Evolutionary conservation across 2,329 filamentous ascomycete genomes (phyloP).

Genomic region (Trichoderma sp.): DNA sequence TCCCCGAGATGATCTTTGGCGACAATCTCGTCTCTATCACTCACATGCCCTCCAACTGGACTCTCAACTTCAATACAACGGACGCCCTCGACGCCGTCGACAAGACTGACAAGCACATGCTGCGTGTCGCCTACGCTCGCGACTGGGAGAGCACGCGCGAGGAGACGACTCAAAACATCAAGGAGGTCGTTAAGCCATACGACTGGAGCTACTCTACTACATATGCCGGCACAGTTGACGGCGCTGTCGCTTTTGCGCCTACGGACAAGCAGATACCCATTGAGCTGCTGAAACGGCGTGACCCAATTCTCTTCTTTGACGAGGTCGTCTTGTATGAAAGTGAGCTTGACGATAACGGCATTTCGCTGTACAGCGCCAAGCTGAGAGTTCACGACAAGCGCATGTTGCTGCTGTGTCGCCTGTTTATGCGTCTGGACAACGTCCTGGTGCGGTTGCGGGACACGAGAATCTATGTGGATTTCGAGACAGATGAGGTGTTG

Average conservation of each 20-base stretch:
- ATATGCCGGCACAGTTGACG: slow-evolving; percentile 70
- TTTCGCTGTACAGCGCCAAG: slow-evolving; percentile 87
- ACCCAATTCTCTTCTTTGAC: slow-evolving; percentile 96
- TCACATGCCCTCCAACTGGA: slow-evolving; percentile 76
- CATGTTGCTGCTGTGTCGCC: slow-evolving; percentile 78
- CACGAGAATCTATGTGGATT: slow-evolving; percentile 90
- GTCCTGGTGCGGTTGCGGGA: slow-evolving; percentile 87
- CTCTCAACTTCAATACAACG: slow-evolving; percentile 77
- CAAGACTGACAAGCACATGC: slow-evolving; percentile 88
- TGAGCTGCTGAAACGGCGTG: slow-evolving; percentile 80
- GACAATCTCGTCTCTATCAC: slow-evolving; percentile 82
- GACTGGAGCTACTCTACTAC: slow-evolving; percentile 97
- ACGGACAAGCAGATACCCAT: slow-evolving; percentile 67
- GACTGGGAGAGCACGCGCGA: slow-evolving; percentile 74
- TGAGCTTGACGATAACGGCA: slow-evolving; percentile 96
- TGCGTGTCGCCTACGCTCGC: slow-evolving; percentile 89
- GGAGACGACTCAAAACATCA: slow-evolving; percentile 81
- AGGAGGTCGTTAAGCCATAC: slow-evolving; percentile 91
- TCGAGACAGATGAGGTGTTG: slow-evolving; percentile 74
- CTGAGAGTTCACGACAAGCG: slow-evolving; percentile 88
- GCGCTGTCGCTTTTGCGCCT: slow-evolving; percentile 28
- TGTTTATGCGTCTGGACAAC: slow-evolving; percentile 92
- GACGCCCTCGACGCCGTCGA: slow-evolving; percentile 89
- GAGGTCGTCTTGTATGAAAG: slow-evolving; percentile 96
- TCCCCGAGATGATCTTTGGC: slow-evolving; percentile 99